Conservation (phyloP, 768 basidiomycete species). For the Paxillus rubicundulus region DNA sequence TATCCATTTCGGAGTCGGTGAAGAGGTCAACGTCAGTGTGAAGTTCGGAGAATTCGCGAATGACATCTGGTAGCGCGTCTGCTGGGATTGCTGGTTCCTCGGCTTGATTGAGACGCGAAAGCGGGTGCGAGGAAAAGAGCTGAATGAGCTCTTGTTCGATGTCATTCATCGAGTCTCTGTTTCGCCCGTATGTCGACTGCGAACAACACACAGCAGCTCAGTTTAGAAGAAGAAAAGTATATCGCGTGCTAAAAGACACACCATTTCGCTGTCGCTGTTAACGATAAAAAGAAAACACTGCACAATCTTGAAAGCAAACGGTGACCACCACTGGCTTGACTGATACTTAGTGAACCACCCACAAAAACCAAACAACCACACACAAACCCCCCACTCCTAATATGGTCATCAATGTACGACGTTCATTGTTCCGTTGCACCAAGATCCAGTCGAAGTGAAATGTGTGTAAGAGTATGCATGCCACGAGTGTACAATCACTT, state of each 20-base stretch:
- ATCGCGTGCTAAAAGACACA: conserved; percentile 17
- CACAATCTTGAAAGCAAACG: conserved; percentile 4
- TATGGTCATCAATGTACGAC: not conserved
- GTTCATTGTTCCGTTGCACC: no score
- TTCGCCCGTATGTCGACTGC: conserved; percentile 48
- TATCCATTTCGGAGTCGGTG: conserved; percentile 55
- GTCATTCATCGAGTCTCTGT: conserved; percentile 67
- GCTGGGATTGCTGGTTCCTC: conserved; percentile 69
- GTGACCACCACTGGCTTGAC: conserved; percentile 3
- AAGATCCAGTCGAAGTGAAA: no score
- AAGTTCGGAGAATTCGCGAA: conserved; percentile 58
- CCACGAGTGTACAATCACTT: no score
- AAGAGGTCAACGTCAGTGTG: conserved; percentile 65
- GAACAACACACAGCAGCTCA: not conserved
- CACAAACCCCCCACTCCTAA: conserved; percentile 8
- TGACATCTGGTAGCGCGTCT: conserved; percentile 66
- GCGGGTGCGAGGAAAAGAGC: conserved; percentile 66
- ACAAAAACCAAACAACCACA: conserved; percentile 23
- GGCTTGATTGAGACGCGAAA: conserved; percentile 53
- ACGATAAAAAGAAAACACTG: not conserved
- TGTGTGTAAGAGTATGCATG: no score
- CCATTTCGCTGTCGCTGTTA: conserved; percentile 21
- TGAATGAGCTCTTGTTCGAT: conserved; percentile 66
- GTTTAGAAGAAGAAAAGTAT: not conserved
- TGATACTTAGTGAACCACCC: conserved; percentile 5